Evolutionary conservation across 768 basidiomycete species (phyloP).

Genomic region (Boletus rex-veris): DNA sequence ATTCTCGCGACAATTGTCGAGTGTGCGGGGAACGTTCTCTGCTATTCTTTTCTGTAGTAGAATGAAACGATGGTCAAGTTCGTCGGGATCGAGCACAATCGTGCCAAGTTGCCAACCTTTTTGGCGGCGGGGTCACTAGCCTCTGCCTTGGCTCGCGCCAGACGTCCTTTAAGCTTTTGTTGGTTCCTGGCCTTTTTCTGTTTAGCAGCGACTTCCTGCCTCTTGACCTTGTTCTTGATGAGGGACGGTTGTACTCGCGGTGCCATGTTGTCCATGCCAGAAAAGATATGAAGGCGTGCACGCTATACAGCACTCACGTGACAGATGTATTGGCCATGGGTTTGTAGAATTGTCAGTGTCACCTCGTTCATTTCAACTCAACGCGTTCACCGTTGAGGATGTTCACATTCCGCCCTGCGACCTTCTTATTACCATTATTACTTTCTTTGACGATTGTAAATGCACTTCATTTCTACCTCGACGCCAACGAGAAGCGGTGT

Average conservation of each 20-base stretch:
- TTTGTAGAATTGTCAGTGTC: not conserved
- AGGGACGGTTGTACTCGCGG: conserved; percentile 59
- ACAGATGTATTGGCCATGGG: not conserved
- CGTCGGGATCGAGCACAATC: not conserved
- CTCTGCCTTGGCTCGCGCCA: conserved; percentile 77
- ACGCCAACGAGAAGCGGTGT: conserved; percentile 89
- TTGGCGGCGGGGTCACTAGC: conserved; percentile 71
- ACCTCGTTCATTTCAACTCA: not conserved
- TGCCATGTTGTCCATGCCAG: conserved; percentile 41
- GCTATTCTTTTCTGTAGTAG: conserved; percentile 71
- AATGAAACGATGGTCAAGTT: not conserved
- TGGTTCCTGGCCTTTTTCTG: conserved; percentile 75
- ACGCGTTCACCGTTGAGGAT: conserved; percentile 14
- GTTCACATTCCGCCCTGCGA: conserved; percentile 22
- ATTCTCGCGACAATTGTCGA: conserved; percentile 90
- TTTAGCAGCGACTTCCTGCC: conserved; percentile 73
- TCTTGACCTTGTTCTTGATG: conserved; percentile 87
- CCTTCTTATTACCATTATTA: conserved; percentile 38
- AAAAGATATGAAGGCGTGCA: not conserved
- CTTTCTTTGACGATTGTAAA: conserved; percentile 45
- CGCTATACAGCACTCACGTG: conserved; percentile 14
- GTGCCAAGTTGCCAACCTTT: conserved; percentile 62
- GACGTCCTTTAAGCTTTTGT: conserved; percentile 73
- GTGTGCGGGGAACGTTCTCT: conserved; percentile 84
- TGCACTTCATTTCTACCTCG: conserved; percentile 95